These are phyloP conservation scores for Penicillium arizonense DNA, from an alignment of 495 filamentous ascomycete species.

Conservation along the genomic window DNA sequence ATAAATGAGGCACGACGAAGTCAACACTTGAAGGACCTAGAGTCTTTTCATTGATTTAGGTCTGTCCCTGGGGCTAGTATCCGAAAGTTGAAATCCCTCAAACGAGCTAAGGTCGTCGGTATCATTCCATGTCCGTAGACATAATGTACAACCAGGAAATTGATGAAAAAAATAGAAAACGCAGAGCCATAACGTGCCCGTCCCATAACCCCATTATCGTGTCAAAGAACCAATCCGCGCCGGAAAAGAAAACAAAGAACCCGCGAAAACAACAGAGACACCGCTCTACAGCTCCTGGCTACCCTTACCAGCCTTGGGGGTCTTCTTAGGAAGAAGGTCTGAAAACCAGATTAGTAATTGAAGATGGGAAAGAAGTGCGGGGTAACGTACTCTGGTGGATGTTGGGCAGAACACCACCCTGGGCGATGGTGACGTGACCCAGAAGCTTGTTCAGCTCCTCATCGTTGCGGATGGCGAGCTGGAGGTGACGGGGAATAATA, in stretches of 20 bases:
- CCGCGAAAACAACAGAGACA: slow-evolving; percentile 43
- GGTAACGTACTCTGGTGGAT: slow-evolving; percentile 88
- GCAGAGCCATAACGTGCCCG: slow-evolving; percentile 74
- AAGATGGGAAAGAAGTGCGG: neutral
- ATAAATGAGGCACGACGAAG: neutral
- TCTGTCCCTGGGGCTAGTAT: slow-evolving; percentile 19
- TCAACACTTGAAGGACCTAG: slow-evolving; percentile 20
- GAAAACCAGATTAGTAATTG: slow-evolving; percentile 42
- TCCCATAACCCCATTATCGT: slow-evolving; percentile 90
- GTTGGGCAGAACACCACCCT: slow-evolving; percentile 99
- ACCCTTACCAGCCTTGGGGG: slow-evolving; percentile 85
- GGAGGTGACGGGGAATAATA: slow-evolving; percentile 98
- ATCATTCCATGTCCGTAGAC: slow-evolving; percentile 67
- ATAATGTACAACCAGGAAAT: slow-evolving; percentile 93
- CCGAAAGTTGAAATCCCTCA: slow-evolving; percentile 31
- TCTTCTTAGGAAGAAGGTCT: slow-evolving; percentile 99
- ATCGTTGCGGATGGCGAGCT: slow-evolving; percentile 99
- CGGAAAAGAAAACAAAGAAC: slow-evolving; percentile 60
- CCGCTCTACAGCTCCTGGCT: slow-evolving; percentile 84
- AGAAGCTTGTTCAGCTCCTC: slow-evolving; percentile 99
- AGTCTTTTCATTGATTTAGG: slow-evolving; percentile 30
- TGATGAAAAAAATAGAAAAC: slow-evolving; percentile 62
- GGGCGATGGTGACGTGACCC: slow-evolving; percentile 97
- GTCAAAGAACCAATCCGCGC: slow-evolving; percentile 64
- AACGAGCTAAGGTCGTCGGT: slow-evolving; percentile 37